These are phyloP conservation scores for Colletotrichum euphorbiae DNA, from an alignment of 2,329 filamentous ascomycete genomes.

Conservation along the genomic window DNA sequence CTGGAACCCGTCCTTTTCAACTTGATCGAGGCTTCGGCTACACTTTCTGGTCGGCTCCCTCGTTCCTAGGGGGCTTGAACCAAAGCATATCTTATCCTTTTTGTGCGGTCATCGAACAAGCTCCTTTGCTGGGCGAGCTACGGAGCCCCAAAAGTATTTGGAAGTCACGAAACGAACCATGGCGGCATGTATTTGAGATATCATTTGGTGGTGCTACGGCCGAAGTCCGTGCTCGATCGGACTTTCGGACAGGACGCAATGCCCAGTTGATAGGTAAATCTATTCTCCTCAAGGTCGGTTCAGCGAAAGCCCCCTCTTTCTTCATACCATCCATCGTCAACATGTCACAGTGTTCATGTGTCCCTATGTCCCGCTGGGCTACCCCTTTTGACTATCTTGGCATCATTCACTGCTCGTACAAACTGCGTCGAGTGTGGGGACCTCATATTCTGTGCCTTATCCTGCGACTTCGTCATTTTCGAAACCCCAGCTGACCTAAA, in stretches of 20 bases:
- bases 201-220: not conserved
- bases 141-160: no score
- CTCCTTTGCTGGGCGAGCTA: not conserved
- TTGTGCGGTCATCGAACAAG: not conserved
- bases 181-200: not conserved
- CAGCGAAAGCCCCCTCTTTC: not conserved
- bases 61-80: constrained; percentile 4
- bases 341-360: not conserved
- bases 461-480: not conserved
- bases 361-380: no score
- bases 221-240: not conserved
- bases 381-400: not conserved
- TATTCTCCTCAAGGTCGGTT: not conserved
- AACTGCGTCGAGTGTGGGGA: not conserved
- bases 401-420: not conserved
- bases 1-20: constrained; percentile 20
- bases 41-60: constrained; percentile 15
- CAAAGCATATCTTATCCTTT: constrained; percentile 1
- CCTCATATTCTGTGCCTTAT: not conserved
- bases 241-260: not conserved
- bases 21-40: not conserved
- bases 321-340: not conserved
- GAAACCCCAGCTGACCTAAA: not conserved
- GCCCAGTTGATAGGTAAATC: constrained; percentile 3
- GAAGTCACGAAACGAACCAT: no score